Percentiles rank a stretch among this genome's conserved stretches.
These are phyloP conservation scores for Trichoderma asperelloides DNA, from an alignment of 495 filamentous ascomycete genomes.

Conservation along the genomic window DNA sequence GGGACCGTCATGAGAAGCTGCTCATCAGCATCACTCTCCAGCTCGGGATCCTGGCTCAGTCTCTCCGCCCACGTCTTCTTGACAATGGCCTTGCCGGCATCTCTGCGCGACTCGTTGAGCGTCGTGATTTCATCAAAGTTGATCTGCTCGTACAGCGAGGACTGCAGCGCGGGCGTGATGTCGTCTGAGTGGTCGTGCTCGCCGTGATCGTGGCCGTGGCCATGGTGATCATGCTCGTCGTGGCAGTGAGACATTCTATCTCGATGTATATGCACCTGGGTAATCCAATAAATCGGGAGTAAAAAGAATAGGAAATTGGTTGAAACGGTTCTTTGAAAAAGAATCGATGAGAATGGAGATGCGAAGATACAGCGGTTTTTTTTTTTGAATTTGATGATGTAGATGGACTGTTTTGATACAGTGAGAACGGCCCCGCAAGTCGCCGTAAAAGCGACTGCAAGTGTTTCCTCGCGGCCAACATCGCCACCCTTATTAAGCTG, in stretches of 20 bases:
- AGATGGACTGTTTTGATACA: not conserved
- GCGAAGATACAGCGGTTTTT: not conserved
- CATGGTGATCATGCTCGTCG: slow-evolving; percentile 33
- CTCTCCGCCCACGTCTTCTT: slow-evolving; percentile 86
- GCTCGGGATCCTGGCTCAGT: slow-evolving; percentile 57
- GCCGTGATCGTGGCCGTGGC: slow-evolving; percentile 21
- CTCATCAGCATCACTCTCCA: slow-evolving; percentile 82
- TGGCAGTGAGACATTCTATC: slow-evolving; percentile 37
- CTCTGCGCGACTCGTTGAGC: slow-evolving; percentile 64
- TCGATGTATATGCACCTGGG: not conserved
- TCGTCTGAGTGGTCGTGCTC: slow-evolving; percentile 82
- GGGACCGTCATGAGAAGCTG: slow-evolving; percentile 87
- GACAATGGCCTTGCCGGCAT: slow-evolving; percentile 65
- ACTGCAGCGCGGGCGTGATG: slow-evolving; percentile 79
- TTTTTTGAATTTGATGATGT: not conserved
- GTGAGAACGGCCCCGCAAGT: not conserved
- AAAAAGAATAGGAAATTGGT: not conserved
- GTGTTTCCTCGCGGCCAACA: not conserved
- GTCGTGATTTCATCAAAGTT: slow-evolving; percentile 79
- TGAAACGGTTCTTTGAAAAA: not conserved
- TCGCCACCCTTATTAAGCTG: not conserved
- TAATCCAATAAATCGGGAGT: not conserved
- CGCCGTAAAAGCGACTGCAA: not conserved
- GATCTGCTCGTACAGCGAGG: slow-evolving; percentile 81
- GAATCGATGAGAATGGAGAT: not conserved